These are phyloP conservation scores for Beauveria brongniartii DNA, from an alignment of 2,329 filamentous ascomycete genomes.

Conservation along the genomic window DNA sequence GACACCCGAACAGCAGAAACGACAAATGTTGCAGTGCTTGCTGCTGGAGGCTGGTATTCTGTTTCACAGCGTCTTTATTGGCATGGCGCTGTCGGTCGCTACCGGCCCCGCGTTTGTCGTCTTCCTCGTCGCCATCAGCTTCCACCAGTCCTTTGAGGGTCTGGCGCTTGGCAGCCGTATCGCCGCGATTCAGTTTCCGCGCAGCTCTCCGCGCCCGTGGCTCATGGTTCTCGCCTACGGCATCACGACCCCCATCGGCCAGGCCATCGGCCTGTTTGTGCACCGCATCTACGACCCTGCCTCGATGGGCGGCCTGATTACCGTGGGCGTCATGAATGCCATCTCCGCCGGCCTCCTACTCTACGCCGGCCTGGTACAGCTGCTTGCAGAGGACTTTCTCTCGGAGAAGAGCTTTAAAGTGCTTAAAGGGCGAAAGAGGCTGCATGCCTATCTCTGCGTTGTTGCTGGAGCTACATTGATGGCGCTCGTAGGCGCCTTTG, in stretches of 20 bases:
- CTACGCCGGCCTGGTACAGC: slow-evolving; percentile 76
- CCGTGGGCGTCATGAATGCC: slow-evolving; percentile 83
- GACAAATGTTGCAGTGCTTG: slow-evolving; percentile 67
- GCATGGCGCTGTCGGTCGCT: slow-evolving; percentile 76
- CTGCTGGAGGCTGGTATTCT: slow-evolving; percentile 76
- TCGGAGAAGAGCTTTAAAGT: slow-evolving; percentile 65
- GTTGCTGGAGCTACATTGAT: slow-evolving; percentile 58
- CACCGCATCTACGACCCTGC: slow-evolving; percentile 75
- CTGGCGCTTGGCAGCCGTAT: slow-evolving; percentile 80
- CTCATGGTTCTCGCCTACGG: slow-evolving; percentile 74
- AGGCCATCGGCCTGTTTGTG: slow-evolving; percentile 71
- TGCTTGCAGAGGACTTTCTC: slow-evolving; percentile 77
- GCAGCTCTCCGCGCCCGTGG: slow-evolving; percentile 68
- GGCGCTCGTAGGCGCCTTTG: slow-evolving; percentile 66
- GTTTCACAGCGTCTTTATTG: slow-evolving; percentile 80
- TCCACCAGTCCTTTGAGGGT: slow-evolving; percentile 85
- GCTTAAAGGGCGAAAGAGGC: slow-evolving; percentile 52
- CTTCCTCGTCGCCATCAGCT: slow-evolving; percentile 71
- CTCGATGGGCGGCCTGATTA: slow-evolving; percentile 65
- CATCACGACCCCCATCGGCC: slow-evolving; percentile 70
- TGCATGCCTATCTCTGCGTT: slow-evolving; percentile 57
- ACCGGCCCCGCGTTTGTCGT: slow-evolving; percentile 73
- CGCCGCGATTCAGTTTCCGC: slow-evolving; percentile 71
- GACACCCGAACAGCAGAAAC: slow-evolving; percentile 51
- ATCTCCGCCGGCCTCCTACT: slow-evolving; percentile 72